Conservation (phyloP, 2,329 filamentous ascomycete species). For the Clonostachys chloroleuca region DNA sequence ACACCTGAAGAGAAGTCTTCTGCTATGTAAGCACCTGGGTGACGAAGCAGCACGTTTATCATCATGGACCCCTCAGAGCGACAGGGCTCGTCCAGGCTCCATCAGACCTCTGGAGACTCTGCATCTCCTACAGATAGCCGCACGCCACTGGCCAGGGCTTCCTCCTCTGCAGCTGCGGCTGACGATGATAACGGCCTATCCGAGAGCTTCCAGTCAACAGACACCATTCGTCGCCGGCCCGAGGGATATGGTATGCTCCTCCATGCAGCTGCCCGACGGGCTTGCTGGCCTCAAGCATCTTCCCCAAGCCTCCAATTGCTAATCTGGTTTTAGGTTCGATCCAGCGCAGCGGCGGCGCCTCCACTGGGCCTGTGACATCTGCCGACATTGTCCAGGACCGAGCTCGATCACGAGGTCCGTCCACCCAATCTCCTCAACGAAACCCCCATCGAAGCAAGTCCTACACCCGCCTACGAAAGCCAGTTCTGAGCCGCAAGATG, state of each 20-base stretch:
- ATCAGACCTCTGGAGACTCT: too few species aligned
- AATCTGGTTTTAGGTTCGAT: neutral
- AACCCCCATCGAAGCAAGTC: constrained; percentile 40
- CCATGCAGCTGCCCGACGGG: neutral
- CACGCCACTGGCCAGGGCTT: too few species aligned
- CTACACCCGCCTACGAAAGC: constrained; percentile 59
- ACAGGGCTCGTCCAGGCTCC: too few species aligned
- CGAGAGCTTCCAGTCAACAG: constrained; percentile 54
- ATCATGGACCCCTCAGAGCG: too few species aligned
- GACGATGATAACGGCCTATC: constrained; percentile 27
- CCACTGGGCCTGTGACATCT: neutral
- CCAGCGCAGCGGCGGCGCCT: neutral
- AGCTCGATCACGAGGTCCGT: neutral
- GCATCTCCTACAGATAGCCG: too few species aligned
- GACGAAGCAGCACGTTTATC: too few species aligned
- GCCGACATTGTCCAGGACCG: neutral
- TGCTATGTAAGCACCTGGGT: too few species aligned
- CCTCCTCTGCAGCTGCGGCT: too few species aligned
- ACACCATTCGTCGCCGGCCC: constrained; percentile 54
- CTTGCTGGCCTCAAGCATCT: neutral
- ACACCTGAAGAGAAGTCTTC: neutral
- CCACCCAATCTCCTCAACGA: constrained; percentile 37
- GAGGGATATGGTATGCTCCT: constrained; percentile 52
- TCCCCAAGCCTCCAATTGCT: neutral
- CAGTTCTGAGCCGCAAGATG: constrained; percentile 65